These are phyloP conservation scores for Lepidium aucheri DNA, from an alignment of 345 rosid genomes.

Conservation along the genomic window DNA sequence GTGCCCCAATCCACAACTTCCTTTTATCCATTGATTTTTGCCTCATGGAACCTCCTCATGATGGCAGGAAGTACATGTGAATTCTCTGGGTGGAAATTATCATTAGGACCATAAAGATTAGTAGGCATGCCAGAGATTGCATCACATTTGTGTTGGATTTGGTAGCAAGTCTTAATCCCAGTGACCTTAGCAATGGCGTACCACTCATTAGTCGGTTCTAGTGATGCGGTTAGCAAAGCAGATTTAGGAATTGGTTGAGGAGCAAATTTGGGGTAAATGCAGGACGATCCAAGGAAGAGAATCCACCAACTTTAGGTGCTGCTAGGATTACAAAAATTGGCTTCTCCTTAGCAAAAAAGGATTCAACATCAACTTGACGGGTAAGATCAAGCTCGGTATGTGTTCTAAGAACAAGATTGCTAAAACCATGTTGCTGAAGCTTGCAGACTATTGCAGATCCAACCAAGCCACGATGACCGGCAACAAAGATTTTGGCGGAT, in stretches of 20 bases:
- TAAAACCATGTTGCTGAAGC: conserved; percentile 49
- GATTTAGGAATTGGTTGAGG: conserved; percentile 84
- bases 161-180: conserved; percentile 85
- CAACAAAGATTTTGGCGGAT: conserved; percentile 81
- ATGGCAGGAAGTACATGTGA: conserved; percentile 91
- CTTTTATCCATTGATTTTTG: conserved; percentile 51
- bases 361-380: conserved; percentile 64
- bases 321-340: conserved; percentile 71
- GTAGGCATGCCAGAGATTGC: conserved; percentile 95
- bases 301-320: conserved; percentile 95
- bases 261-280: conserved; percentile 90
- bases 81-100: conserved; percentile 86
- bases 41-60: conserved; percentile 87
- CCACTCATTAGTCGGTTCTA: conserved; percentile 97
- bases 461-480: conserved; percentile 91
- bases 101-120: conserved; percentile 76
- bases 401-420: conserved; percentile 58
- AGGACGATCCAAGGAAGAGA: conserved; percentile 85
- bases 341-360: conserved; percentile 57
- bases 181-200: conserved; percentile 85
- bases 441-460: conserved; percentile 87
- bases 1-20: conserved; percentile 97
- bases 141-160: conserved; percentile 67
- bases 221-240: conserved; percentile 63
- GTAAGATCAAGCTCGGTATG: conserved; percentile 84